Conservation (phyloP, 2,329 filamentous ascomycete genomes). For the Xylariaceae sp. region DNA sequence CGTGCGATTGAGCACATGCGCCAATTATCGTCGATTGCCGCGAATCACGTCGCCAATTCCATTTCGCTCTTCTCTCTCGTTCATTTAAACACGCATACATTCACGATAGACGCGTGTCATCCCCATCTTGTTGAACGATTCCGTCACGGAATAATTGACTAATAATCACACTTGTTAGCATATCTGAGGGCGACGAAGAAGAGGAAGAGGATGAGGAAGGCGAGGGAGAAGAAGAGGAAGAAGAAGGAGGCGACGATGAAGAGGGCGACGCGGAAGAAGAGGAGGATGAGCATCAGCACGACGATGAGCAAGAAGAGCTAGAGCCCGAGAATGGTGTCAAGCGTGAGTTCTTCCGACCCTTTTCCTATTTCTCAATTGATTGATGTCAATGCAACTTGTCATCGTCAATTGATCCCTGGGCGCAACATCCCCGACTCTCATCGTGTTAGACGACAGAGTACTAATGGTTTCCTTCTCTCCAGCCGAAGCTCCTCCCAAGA, state of each 20-base stretch:
- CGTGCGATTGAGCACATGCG: conserved; percentile 15
- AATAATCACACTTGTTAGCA: conserved; percentile 17
- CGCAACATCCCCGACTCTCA: background rate
- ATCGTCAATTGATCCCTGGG: background rate
- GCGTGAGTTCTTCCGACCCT: conserved; percentile 22
- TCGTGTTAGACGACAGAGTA: background rate
- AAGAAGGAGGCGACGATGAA: conserved; percentile 32
- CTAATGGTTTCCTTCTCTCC: conserved; percentile 12
- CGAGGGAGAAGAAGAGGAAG: conserved; percentile 31
- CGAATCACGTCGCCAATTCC: background rate
- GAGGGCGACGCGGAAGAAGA: conserved; percentile 31
- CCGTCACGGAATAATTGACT: conserved; percentile 1
- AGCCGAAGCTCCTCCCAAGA: conserved; percentile 30
- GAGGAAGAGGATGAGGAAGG: conserved; percentile 31
- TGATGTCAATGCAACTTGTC: background rate
- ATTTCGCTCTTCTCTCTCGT: background rate
- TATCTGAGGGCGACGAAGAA: conserved; percentile 32
- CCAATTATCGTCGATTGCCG: conserved; percentile 16
- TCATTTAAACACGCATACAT: background rate
- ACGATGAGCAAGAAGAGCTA: conserved; percentile 29
- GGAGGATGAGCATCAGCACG: conserved; percentile 31
- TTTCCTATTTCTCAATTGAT: background rate
- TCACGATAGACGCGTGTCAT: background rate
- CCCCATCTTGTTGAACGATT: background rate
- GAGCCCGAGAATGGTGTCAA: conserved; percentile 31